Evolutionary conservation across 2,329 filamentous ascomycete species (phyloP), one percentile per base, ranked within the genome.

Genomic region (Aspergillus sojae): DNA sequence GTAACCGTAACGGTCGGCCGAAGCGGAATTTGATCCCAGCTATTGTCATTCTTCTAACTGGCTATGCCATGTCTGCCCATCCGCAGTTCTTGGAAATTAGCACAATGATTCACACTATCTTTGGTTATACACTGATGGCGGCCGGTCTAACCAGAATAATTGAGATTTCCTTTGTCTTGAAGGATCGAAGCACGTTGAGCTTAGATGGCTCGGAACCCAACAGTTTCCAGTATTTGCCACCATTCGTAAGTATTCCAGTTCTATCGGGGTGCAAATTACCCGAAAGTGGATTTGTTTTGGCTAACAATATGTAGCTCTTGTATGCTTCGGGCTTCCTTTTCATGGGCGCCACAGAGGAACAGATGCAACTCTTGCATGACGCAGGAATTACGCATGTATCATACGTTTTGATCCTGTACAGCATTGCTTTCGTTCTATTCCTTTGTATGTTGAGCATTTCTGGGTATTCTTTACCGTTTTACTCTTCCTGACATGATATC

Each of bases 301-400:
- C 73, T 76, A 67, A 77, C 61, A 12, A 64, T 7, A 67, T 48
- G 7, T 72, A 96, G 93, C 85, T 98, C 46, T 86, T 99, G 32
- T 96, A 92, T 73, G 93, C 94, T 6, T 91, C 94, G 4, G 95
- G 95, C 1, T 97, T 98, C 80, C 85, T 99, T 46, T 99, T 99
- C 81, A 96, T 98, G 93, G 91, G 93, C 36, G 94, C 95, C 19
- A 98, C 93, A 0, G 95, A 98, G 77, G 94, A 99, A 80, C 95
- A 98, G 79, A 97, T 98, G 92, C 74, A 83, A 26, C 82, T 97
- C 1, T 83, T 98, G 5, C 85, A 87, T 46, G 82, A 87, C 45
- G 90, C 91, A 0, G 85, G 89, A 63, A 89, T 98, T 72, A 93
- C 93, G 30, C 93, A 96, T 73, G 92, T 98, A 48, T 90, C 94